Base-by-base conservation (phyloP, 2,329 filamentous ascomycete species). In the Fonsecaea erecta region DNA sequence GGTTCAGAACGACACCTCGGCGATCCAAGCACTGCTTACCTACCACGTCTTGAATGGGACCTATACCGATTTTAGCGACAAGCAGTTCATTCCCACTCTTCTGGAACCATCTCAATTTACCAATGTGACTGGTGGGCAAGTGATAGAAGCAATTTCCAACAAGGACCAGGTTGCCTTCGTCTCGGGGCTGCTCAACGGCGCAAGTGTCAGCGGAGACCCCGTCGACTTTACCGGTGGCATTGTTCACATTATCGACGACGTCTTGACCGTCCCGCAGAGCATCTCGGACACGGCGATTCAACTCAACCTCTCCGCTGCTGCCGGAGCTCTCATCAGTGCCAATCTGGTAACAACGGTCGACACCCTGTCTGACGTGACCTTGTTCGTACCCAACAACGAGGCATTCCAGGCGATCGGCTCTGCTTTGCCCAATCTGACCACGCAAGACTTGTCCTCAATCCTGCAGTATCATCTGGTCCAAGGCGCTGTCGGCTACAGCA, bases 381-480 rank as follows among this genome's bases (percentile, higher is more conserved):
- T 90, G 67, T 90, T 91, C 70, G 86, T 85, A 0, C 88, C 88
- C 1, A 82, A 77, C 72, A 88, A 90, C 73, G 78, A 77, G 1
- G 88, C 88, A 9, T 87, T 90, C 77, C 77, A 82, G 35, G 75
- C 77, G 28, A 85, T 90, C 54, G 85, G 83, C 59, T 85, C 81
- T 62, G 77, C 82, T 34, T 71, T 87, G 3, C 73, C 75, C 26
- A 81, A 81, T 64, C 74, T 88, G 34, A 80, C 79, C 24, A 74
- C 75, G 0, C 74, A 80, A 8, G 74, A 85, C 8, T 78, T 90
- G 1, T 74, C 79, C 1, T 75, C 74, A 32, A 81, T 90, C 60
- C 79, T 91, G 40, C 77, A 80, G 28, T 91, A 91, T 76, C 89
- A 92, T 74, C 81, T 90, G 58, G 77, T 91, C 43, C 79, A 80